These are phyloP conservation scores for Metschnikowia cubensis DNA, from an alignment of 805 yeast genomes.

Conservation along the genomic window DNA sequence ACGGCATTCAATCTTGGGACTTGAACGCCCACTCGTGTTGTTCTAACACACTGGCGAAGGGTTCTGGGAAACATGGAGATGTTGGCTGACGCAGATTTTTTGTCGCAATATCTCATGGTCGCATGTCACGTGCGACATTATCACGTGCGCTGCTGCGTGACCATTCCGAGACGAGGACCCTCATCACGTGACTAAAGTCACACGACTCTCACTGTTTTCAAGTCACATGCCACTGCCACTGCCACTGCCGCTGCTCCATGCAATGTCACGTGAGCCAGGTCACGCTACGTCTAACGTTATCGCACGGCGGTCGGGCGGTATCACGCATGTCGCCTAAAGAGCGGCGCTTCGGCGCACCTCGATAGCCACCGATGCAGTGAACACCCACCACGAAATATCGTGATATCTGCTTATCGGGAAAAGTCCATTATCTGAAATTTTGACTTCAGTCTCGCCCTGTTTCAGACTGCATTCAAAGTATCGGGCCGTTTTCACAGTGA, in stretches of 20 bases:
- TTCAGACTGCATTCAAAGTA: too few relatives aligned
- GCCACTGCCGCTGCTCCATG: too few relatives aligned
- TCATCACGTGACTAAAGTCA: not conserved
- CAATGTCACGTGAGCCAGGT: too few relatives aligned
- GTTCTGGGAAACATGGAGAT: conserved; percentile 1
- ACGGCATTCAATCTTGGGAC: not conserved
- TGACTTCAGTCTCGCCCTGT: too few relatives aligned
- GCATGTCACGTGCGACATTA: not conserved
- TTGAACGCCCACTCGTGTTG: conserved; percentile 1
- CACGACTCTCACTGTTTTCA: too few relatives aligned
- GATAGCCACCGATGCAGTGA: not conserved
- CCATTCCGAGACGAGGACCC: too few relatives aligned
- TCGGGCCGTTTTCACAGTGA: too few relatives aligned
- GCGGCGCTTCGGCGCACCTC: not conserved
- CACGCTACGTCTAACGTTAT: not conserved
- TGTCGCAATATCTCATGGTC: not conserved
- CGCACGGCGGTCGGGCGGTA: not conserved
- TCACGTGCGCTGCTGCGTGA: not conserved
- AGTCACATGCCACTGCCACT: too few relatives aligned
- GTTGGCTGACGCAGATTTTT: conserved; percentile 1
- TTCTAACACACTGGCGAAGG: conserved; percentile 2
- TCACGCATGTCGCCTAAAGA: conserved; percentile 1
- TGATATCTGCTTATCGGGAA: not conserved
- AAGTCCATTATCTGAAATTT: too few relatives aligned
- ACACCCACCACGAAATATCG: not conserved